These are phyloP conservation scores for Nicotiana otophora DNA, from an alignment of 257 asterid species.

Conservation along the genomic window DNA sequence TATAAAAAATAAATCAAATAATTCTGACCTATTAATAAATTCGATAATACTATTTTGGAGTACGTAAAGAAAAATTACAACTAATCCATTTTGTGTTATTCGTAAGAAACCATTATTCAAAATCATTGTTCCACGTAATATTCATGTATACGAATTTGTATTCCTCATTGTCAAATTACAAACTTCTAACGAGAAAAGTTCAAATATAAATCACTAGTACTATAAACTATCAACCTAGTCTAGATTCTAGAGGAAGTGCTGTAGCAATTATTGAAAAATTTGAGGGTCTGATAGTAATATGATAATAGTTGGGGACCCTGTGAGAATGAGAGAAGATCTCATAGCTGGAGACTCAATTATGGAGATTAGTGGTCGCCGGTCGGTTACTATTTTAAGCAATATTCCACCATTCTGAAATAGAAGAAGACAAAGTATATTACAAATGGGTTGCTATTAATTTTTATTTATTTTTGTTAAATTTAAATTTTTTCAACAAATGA, in stretches of 20 bases:
- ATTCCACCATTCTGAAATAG: not conserved
- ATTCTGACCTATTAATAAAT: not conserved
- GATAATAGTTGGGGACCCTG: not conserved
- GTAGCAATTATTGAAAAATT: not conserved
- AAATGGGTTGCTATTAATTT: too few species aligned
- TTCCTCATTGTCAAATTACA: not conserved
- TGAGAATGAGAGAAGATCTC: not conserved
- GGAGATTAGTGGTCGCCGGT: not conserved
- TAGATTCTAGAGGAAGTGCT: not conserved
- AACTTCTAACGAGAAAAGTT: not conserved
- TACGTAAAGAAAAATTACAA: too few species aligned
- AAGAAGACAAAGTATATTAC: too few species aligned
- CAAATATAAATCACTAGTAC: too few species aligned
- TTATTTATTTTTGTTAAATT: too few species aligned
- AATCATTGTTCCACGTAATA: not conserved
- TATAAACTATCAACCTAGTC: too few species aligned
- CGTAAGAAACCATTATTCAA: too few species aligned
- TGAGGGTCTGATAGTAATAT: not conserved
- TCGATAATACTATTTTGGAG: too few species aligned
- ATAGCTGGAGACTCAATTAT: slow-evolving; percentile 2
- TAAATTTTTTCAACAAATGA: too few species aligned
- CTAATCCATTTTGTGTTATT: too few species aligned
- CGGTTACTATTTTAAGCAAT: not conserved
- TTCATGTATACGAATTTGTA: not conserved
- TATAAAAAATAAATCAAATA: not conserved